These are phyloP conservation scores for Pythium phragmitis DNA, from an alignment of 352 stramenopile species.

Conservation along the genomic window DNA sequence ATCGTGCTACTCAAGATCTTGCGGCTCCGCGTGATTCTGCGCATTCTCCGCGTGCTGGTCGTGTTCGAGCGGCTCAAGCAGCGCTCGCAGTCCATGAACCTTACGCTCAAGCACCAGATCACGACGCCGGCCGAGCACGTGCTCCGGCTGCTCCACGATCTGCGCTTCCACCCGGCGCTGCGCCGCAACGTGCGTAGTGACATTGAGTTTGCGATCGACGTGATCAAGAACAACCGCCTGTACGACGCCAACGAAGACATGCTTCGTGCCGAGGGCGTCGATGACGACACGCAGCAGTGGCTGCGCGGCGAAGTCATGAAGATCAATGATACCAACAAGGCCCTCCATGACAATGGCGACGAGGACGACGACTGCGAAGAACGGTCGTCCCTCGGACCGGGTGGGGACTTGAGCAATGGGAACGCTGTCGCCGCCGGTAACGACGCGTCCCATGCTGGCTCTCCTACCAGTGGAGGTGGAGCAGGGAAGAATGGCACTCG, in stretches of 20 bases:
- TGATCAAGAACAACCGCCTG: constrained; percentile 84
- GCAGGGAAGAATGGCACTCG: no score
- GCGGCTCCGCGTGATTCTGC: constrained; percentile 68
- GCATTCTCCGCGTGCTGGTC: constrained; percentile 80
- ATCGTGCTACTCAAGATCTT: constrained; percentile 70
- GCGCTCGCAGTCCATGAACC: constrained; percentile 69
- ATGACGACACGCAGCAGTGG: constrained; percentile 85
- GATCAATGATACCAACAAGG: constrained; percentile 64
- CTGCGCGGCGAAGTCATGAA: constrained; percentile 75
- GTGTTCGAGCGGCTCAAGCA: constrained; percentile 88
- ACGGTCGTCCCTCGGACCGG: constrained; percentile 11
- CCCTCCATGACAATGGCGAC: constrained; percentile 30
- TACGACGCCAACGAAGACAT: constrained; percentile 82
- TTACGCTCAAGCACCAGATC: constrained; percentile 67
- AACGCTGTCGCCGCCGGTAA: constrained; percentile 8
- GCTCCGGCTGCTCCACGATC: constrained; percentile 66
- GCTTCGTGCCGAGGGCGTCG: constrained; percentile 58
- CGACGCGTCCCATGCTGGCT: constrained; percentile 6
- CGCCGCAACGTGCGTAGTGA: constrained; percentile 48
- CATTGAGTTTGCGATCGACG: constrained; percentile 80
- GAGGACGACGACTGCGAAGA: constrained; percentile 16
- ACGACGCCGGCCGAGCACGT: constrained; percentile 82
- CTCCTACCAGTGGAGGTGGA: not conserved
- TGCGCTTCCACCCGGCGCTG: constrained; percentile 76
- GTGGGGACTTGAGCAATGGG: constrained; percentile 10